Evolutionary conservation across 176 grass and related monocot genomes (phyloP), one percentile per base, ranked within the genome.

Genomic region (Eleusine coracana): DNA sequence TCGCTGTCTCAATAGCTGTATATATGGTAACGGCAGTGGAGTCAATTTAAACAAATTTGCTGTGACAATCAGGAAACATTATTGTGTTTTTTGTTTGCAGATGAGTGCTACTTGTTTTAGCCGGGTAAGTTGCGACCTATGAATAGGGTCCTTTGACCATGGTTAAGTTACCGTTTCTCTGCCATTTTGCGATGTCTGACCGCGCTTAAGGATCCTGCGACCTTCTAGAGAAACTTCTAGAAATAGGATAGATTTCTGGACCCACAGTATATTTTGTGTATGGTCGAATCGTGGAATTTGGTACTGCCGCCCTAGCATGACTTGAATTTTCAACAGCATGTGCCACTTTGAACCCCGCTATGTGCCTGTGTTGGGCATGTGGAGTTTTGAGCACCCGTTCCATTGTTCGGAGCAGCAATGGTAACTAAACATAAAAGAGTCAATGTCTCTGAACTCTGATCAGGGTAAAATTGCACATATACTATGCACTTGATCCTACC

Each of bases 291-390:
- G 52, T 76, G 45, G 71, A 76, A 87, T 59, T 39, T 69, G 0
- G 39, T 20, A 2, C 78, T 75, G 62, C 78, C 29, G 29, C 51
- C 56, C 63, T 68, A 34, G 5, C 5, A 36, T 58, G 86, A 77
- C 73, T 83, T 78, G 80, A 73, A 88, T 42, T 66, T 78, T 88
- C 86, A 78, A 72, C 73, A 34, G 58, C 8, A 28, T 74, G 72
- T 79, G 76, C 6, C 11, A 15, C 63, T 52, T 39, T 54, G 63
- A 54, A 68, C n/a, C 51, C 21, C 65, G 3, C 31, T 34, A 34
- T 34, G 31, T 34, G 31, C 48, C 48, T 17, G 18, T 54, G 2
- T 54, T 18, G 16, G 51, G 51, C 51, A 54, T 54, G 51, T 54
- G 51, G 51, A 16, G 13, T 18, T 16, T 16, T 14, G 16, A 54